A percentile compares a stretch with the other conserved stretches of the same genome.
phyloP scores from a whole-genome alignment of 805 yeast genomes.

The Candida ulmi region DNA sequence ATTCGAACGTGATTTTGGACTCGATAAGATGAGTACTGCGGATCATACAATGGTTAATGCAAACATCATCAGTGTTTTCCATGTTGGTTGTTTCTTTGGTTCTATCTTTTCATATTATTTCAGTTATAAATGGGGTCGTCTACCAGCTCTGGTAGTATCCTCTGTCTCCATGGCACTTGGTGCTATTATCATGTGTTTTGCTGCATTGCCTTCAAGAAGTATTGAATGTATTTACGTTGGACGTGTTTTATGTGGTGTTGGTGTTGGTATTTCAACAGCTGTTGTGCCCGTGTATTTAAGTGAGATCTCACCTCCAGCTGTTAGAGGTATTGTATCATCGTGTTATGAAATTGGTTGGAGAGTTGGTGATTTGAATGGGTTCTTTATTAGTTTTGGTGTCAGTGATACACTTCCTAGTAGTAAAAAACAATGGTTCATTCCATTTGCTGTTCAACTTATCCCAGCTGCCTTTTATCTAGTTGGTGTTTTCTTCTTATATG shows the following conservation, averaged over 20 bases:
- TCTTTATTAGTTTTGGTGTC: constrained; percentile 17
- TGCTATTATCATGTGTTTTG: constrained; percentile 33
- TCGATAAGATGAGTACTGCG: constrained; percentile 26
- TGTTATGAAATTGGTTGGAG: constrained; percentile 45
- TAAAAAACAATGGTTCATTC: constrained; percentile 39
- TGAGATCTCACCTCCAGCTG: constrained; percentile 41
- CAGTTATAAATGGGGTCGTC: constrained; percentile 35
- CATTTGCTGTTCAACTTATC: constrained; percentile 40
- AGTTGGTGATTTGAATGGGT: constrained; percentile 16
- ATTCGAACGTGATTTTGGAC: constrained; percentile 37
- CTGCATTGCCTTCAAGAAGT: constrained; percentile 14
- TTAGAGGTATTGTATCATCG: constrained; percentile 41
- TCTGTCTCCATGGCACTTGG: constrained; percentile 39
- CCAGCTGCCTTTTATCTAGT: constrained; percentile 38
- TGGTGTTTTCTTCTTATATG: constrained; percentile 35
- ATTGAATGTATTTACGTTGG: constrained; percentile 47
- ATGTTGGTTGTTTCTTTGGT: constrained; percentile 49
- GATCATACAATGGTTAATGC: constrained; percentile 27
- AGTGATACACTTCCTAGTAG: constrained; percentile 24
- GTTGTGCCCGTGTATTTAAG: constrained; percentile 45
- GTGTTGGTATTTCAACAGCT: constrained; percentile 47
- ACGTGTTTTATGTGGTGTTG: constrained; percentile 42
- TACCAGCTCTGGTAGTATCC: constrained; percentile 31
- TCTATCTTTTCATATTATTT: constrained; percentile 37
- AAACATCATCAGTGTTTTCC: constrained; percentile 43